Evolutionary conservation across 176 grass and related monocot species (phyloP).

Genomic region (Oryza glaberrima): DNA sequence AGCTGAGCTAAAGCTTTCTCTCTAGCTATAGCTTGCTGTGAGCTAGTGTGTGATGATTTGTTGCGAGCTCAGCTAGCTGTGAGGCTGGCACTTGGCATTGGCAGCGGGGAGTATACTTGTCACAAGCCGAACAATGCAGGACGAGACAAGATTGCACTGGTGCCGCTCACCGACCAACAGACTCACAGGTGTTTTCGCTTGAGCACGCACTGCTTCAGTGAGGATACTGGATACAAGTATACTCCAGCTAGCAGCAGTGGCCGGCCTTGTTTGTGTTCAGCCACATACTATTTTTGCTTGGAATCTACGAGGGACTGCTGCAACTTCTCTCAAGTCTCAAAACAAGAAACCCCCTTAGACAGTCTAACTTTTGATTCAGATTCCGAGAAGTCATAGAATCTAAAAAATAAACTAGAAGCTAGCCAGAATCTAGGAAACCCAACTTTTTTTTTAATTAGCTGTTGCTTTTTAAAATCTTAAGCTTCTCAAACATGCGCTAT

Average conservation of each 20-base stretch:
- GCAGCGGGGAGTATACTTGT: constrained; percentile 39
- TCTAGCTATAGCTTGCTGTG: background rate
- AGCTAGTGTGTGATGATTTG: background rate
- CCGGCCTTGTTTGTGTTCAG: background rate
- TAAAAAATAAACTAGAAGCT: too few species aligned
- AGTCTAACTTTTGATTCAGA: too few species aligned
- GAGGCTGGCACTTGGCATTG: constrained; percentile 31
- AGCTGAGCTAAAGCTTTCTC: background rate
- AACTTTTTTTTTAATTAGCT: too few species aligned
- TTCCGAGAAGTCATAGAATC: too few species aligned
- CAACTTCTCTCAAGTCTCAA: too few species aligned
- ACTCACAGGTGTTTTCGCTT: constrained; percentile 36
- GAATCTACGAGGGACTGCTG: background rate
- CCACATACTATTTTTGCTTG: background rate
- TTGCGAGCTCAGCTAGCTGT: background rate
- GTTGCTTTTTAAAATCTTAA: too few species aligned
- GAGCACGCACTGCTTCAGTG: background rate
- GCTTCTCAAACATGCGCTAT: too few species aligned
- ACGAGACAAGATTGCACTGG: constrained; percentile 36
- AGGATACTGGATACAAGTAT: background rate
- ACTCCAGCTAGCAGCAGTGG: background rate
- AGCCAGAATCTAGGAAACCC: too few species aligned
- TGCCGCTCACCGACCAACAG: constrained; percentile 43
- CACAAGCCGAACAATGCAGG: background rate
- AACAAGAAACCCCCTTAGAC: too few species aligned